These are phyloP conservation scores for Fusarium sp. DNA, from an alignment of 2,329 filamentous ascomycete species.

Conservation along the genomic window DNA sequence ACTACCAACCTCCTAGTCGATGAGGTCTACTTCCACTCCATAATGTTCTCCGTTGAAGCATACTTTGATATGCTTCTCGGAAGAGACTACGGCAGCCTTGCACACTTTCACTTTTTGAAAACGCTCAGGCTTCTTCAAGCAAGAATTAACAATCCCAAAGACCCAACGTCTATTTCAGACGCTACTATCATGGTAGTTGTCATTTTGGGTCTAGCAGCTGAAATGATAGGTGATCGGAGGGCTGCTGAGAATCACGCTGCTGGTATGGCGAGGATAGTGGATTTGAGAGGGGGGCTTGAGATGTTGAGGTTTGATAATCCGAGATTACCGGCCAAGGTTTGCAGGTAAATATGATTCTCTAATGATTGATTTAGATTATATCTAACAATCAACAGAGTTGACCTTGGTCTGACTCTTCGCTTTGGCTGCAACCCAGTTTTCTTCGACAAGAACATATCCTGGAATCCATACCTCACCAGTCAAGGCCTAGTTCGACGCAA, in stretches of 20 bases:
- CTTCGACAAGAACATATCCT: conserved; percentile 24
- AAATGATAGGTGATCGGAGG: conserved; percentile 24
- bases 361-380: fast-evolving
- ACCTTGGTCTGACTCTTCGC: conserved; percentile 26
- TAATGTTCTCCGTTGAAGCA: conserved; percentile 28
- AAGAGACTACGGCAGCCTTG: conserved; percentile 1
- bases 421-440: conserved; percentile 31
- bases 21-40: conserved; percentile 35
- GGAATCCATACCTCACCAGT: conserved; percentile 24
- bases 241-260: conserved; percentile 30
- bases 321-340: conserved; percentile 38
- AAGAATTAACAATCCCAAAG: conserved; percentile 6
- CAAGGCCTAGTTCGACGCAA: conserved; percentile 1
- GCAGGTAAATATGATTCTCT: conserved; percentile 8
- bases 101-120: conserved; percentile 39
- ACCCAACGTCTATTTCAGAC: conserved; percentile 16
- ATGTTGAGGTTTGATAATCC: conserved; percentile 33
- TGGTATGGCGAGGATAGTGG: conserved; percentile 35
- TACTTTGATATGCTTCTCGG: conserved; percentile 19
- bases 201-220: conserved; percentile 22
- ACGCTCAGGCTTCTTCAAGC: conserved; percentile 34
- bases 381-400: conserved; percentile 10
- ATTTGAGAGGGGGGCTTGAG: conserved; percentile 32
- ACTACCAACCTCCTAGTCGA: conserved; percentile 32
- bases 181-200: conserved; percentile 39